These are phyloP conservation scores for Pseudonitzschia delicatissima DNA, from an alignment of 108 stramenopile species.

Conservation along the genomic window DNA sequence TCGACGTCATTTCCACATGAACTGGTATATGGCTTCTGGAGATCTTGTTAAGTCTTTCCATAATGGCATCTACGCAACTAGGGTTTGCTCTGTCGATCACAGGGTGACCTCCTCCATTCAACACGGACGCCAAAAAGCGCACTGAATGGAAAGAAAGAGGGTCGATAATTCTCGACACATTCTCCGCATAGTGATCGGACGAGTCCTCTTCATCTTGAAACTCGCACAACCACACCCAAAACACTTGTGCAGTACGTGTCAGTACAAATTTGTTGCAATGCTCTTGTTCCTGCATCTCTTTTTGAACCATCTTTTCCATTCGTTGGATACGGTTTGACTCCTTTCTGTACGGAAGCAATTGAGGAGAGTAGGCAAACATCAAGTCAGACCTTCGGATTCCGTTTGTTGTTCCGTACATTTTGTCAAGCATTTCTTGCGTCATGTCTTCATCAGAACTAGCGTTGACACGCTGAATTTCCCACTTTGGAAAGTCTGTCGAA, in stretches of 20 bases:
- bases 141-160: constrained; percentile 23
- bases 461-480: constrained; percentile 37
- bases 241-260: constrained; percentile 10
- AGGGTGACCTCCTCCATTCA: constrained; percentile 19
- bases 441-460: constrained; percentile 15
- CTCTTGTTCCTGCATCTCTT: constrained; percentile 12
- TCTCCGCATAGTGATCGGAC: constrained; percentile 29
- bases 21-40: constrained; percentile 13
- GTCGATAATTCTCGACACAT: constrained; percentile 35
- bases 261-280: not conserved
- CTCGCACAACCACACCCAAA: constrained; percentile 60
- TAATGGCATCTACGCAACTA: constrained; percentile 24
- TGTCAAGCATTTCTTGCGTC: constrained; percentile 24
- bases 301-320: constrained; percentile 32
- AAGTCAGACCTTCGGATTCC: constrained; percentile 45
- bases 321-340: constrained; percentile 40
- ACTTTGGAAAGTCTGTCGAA: constrained; percentile 54
- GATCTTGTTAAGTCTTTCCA: constrained; percentile 20
- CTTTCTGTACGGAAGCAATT: constrained; percentile 33
- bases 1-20: constrained; percentile 6
- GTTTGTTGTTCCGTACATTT: constrained; percentile 15
- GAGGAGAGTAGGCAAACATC: constrained; percentile 53
- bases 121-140: constrained; percentile 20
- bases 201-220: constrained; percentile 22
- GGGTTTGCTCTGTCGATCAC: constrained; percentile 31